phyloP scores from a whole-genome alignment of 2,329 filamentous ascomycete species.

The Cladophialophora psammophila region DNA sequence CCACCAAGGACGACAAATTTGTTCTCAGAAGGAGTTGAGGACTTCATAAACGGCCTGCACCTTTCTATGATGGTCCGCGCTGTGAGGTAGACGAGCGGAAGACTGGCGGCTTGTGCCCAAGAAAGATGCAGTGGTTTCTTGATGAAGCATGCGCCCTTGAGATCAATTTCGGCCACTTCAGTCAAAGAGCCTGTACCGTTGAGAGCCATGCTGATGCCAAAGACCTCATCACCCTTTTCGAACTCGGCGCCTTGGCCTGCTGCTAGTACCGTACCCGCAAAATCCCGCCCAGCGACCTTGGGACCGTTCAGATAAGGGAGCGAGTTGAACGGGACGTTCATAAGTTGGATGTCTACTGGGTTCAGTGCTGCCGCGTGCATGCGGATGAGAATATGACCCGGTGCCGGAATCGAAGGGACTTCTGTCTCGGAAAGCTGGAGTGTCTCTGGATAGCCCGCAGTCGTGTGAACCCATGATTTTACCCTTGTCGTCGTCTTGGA shows the following conservation, averaged over 20 bases:
- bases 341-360: slow-evolving; percentile 36
- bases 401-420: slow-evolving; percentile 23
- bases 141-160: slow-evolving; percentile 28
- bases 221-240: slow-evolving; percentile 32
- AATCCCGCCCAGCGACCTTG: slow-evolving; percentile 32
- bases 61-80: slow-evolving; percentile 32
- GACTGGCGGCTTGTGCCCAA: slow-evolving; percentile 31
- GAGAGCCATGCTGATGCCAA: slow-evolving; percentile 26
- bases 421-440: slow-evolving; percentile 26
- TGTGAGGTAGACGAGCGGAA: slow-evolving; percentile 35
- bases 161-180: slow-evolving; percentile 30
- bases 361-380: slow-evolving; percentile 31
- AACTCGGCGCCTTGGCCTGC: slow-evolving; percentile 24
- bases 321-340: slow-evolving; percentile 34
- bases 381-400: slow-evolving; percentile 28
- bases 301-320: slow-evolving; percentile 29
- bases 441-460: slow-evolving; percentile 29
- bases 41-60: slow-evolving; percentile 26
- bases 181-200: slow-evolving; percentile 31
- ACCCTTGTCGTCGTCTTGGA: slow-evolving; percentile 23
- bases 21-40: slow-evolving; percentile 50
- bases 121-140: slow-evolving; percentile 30
- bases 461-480: slow-evolving; percentile 34
- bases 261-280: slow-evolving; percentile 32
- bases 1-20: slow-evolving; percentile 71